Conservation (phyloP, 1,139 yeast genomes). For the Arxiozyma telluris region DNA sequence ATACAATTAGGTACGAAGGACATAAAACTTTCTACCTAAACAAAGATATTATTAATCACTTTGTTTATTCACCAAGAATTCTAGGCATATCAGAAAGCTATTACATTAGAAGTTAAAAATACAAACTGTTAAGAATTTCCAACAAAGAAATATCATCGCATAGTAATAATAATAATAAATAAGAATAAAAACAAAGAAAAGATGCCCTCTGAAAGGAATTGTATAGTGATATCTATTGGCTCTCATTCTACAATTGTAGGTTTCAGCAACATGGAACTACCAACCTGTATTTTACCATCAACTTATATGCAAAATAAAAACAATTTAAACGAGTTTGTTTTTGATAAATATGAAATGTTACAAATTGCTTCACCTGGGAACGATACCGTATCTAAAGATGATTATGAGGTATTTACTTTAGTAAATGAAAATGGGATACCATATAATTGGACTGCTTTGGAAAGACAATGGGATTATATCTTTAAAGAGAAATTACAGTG, state of each 20-base stretch:
- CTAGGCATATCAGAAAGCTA: neutral
- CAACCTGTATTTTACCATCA: constrained; percentile 50
- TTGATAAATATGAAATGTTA: constrained; percentile 35
- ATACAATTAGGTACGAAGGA: too few relatives aligned
- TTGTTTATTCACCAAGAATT: too few relatives aligned
- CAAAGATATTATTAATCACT: neutral
- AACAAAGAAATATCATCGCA: neutral
- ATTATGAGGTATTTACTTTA: constrained; percentile 47
- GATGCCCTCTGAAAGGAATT: constrained; percentile 7
- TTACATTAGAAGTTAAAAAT: neutral
- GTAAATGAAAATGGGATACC: constrained; percentile 52
- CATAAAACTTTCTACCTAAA: too few relatives aligned
- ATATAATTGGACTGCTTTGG: constrained; percentile 56
- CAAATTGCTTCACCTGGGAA: constrained; percentile 38
- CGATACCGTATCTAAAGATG: constrained; percentile 34
- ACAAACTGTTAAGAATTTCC: neutral
- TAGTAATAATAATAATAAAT: neutral
- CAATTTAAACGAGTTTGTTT: constrained; percentile 34
- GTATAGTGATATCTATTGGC: constrained; percentile 61
- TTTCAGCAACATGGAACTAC: constrained; percentile 56
- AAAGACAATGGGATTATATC: constrained; percentile 51
- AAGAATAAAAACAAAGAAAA: neutral
- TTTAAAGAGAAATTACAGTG: constrained; percentile 41
- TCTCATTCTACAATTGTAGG: constrained; percentile 62
- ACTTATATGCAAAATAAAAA: constrained; percentile 39